A percentile compares a stretch with the other conserved stretches of the same genome.
These are phyloP conservation scores for Coemansia sp. DNA, from an alignment of 192 early-diverging fungal species.

Conservation along the genomic window DNA sequence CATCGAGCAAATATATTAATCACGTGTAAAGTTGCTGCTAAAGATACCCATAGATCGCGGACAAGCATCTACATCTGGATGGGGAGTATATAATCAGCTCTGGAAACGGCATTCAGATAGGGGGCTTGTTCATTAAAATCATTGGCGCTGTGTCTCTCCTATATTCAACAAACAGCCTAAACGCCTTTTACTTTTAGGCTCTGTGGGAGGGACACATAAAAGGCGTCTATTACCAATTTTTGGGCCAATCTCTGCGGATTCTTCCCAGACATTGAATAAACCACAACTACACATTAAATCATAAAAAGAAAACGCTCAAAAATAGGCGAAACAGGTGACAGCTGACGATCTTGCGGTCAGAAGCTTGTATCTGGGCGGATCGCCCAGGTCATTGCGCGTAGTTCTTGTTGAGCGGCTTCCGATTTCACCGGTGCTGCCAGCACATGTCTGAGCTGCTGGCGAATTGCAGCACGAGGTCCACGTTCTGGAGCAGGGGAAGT, in stretches of 20 bases:
- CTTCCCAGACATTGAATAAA: background rate
- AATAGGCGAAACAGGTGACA: too few species aligned
- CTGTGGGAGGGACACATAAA: slow-evolving; percentile 6
- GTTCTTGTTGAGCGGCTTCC: too few species aligned
- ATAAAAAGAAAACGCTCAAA: background rate
- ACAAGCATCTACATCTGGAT: background rate
- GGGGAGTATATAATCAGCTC: background rate
- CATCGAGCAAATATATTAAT: background rate
- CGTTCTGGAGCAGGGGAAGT: too few species aligned
- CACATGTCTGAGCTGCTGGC: too few species aligned
- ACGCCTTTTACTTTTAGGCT: slow-evolving; percentile 9
- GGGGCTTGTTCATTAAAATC: too few species aligned
- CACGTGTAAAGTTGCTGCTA: background rate
- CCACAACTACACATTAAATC: background rate
- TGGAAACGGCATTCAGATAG: too few species aligned
- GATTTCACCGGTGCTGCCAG: too few species aligned
- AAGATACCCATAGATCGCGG: background rate
- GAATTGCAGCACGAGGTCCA: too few species aligned
- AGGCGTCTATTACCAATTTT: slow-evolving; percentile 9
- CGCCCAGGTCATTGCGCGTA: too few species aligned
- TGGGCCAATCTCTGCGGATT: background rate
- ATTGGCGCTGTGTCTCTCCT: slow-evolving; percentile 11
- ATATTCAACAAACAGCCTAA: slow-evolving; percentile 2
- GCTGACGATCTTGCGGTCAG: too few species aligned
- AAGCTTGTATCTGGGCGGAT: too few species aligned